These are phyloP conservation scores for Pogostemon cablin DNA, from an alignment of 257 asterid genomes.

Conservation along the genomic window DNA sequence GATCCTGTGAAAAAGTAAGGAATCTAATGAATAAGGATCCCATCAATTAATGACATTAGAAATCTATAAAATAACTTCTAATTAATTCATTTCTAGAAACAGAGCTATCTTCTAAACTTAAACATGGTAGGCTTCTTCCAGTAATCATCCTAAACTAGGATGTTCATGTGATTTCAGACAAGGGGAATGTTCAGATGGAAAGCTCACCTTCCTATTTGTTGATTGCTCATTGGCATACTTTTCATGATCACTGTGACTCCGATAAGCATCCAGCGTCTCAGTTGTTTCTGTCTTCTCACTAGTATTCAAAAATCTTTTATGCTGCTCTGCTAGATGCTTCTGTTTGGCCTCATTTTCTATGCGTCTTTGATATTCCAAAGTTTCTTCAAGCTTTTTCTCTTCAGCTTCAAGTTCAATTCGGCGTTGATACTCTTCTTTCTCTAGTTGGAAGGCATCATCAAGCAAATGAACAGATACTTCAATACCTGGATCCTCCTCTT, in stretches of 20 bases:
- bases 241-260: conserved; percentile 37
- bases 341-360: conserved; percentile 87
- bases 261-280: conserved; percentile 36
- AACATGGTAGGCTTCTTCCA: conserved; percentile 20
- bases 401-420: conserved; percentile 85
- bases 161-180: background rate
- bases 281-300: conserved; percentile 43
- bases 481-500: conserved; percentile 46
- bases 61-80: conserved; percentile 5
- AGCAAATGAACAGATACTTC: conserved; percentile 42
- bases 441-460: conserved; percentile 49
- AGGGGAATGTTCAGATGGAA: conserved; percentile 5
- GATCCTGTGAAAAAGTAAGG: conserved; percentile 38
- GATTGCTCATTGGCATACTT: conserved; percentile 43
- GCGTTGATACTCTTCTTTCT: conserved; percentile 66
- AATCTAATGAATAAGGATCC: conserved; percentile 32
- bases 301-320: conserved; percentile 39
- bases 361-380: conserved; percentile 84
- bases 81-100: conserved; percentile 15
- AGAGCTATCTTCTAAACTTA: conserved; percentile 18
- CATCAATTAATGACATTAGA: conserved; percentile 18
- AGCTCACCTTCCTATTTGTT: conserved; percentile 46
- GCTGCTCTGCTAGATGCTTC: conserved; percentile 79
- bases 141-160: conserved; percentile 19
- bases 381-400: conserved; percentile 91